Percentiles rank a stretch among this genome's conserved stretches.
Conservation (phyloP, 306 rosid species). For the Ceratonia siliqua region DNA sequence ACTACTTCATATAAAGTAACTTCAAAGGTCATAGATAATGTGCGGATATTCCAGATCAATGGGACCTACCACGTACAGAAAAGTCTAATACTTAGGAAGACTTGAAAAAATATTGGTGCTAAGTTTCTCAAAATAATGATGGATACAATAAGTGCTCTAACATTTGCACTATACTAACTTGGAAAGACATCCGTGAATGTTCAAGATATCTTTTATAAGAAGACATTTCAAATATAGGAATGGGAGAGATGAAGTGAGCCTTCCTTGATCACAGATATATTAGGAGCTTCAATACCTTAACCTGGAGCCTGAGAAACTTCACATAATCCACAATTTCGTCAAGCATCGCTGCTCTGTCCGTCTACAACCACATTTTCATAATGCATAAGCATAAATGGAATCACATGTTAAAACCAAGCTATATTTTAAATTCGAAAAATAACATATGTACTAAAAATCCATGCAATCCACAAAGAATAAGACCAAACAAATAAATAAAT, state of each 20-base stretch:
- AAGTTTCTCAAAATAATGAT: conserved; percentile 29
- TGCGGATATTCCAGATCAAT: neutral
- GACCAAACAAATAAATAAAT: neutral
- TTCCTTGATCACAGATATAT: conserved; percentile 15
- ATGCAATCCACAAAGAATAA: neutral
- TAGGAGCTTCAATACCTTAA: conserved; percentile 64
- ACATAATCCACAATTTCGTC: conserved; percentile 98
- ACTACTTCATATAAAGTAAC: conserved; percentile 22
- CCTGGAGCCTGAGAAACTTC: conserved; percentile 97
- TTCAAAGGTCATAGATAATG: conserved; percentile 23
- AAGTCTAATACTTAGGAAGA: neutral
- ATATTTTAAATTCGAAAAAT: neutral
- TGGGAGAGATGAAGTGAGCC: neutral
- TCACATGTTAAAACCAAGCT: neutral
- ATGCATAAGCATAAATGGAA: conserved; percentile 18
- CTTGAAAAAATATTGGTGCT: neutral
- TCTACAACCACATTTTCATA: conserved; percentile 50
- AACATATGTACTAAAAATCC: neutral
- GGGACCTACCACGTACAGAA: neutral
- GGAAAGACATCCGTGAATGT: neutral
- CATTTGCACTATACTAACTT: neutral
- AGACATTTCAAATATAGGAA: neutral
- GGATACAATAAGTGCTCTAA: neutral
- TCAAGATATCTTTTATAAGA: neutral
- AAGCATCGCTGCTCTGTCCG: conserved; percentile 95